Base-by-base conservation (phyloP, 768 basidiomycete genomes). In the Phaffia tasmanica region DNA sequence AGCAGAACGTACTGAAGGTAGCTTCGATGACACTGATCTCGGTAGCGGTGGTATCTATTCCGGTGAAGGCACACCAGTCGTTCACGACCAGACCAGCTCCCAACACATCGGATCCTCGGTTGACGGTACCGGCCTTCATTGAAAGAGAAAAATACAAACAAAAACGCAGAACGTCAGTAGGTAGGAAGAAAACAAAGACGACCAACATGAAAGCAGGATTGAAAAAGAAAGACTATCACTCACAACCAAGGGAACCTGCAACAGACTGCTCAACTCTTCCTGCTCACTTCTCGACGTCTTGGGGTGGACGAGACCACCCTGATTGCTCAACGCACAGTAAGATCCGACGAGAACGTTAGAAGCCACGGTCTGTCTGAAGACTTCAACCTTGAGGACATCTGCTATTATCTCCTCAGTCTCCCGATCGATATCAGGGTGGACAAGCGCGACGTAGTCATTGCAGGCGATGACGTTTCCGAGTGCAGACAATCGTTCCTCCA, bases 371-470 rank as follows among this genome's bases (percentile, higher is more conserved):
- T 99, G 95, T 57, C 95, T 82, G 80, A 99, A 99, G 5, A 98
- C 95, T 76, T 99, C 95, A 69, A 98, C 95, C 77, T 98, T 98
- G 72, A 99, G 83, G 23, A 95, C 90, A 76, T 99, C 95, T 32
- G 95, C 95, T 78, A 99, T 97, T 79, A 99, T 98, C 78, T 99
- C 95, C 75, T 99, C 95, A 27, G 95, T 99, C 78, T 98, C 95
- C 69, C 95, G 85, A 79, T 98, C 95, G 68, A 98, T 79, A 71
- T 99, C 95, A 9, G 95, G 95, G 76, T 99, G 95, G 29, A 98
- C 95, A 72, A 99, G 86, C 9, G 95, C 95, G 71, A 99, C 94
- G 74, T 98, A 88, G 79, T 99, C 95, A 77, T 98, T 99, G 79
- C 89, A 93, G 16, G 90, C 91, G 76, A 99, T 93, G 69, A 99